Evolutionary conservation across 2,329 filamentous ascomycete species (phyloP).

Genomic region (Talaromyces funiculosus): DNA sequence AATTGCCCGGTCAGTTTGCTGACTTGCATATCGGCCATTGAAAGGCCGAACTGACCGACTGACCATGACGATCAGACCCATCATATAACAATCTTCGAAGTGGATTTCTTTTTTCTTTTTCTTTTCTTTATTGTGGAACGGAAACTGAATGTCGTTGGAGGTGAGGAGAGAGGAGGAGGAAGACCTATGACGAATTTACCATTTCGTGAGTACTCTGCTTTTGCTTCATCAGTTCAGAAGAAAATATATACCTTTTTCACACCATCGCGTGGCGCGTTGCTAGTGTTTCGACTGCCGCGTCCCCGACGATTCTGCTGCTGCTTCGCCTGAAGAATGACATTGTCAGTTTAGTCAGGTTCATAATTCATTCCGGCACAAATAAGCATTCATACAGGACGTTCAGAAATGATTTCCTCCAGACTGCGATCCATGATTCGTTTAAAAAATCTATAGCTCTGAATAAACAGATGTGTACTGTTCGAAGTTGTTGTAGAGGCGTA

Average conservation of each 20-base stretch:
- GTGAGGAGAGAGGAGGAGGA: constrained; percentile 36
- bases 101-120: not conserved
- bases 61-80: not conserved
- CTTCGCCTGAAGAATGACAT: not conserved
- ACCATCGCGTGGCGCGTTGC: constrained; percentile 66
- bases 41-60: not conserved
- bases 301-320: constrained; percentile 29
- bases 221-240: not conserved
- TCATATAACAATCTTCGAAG: constrained; percentile 1
- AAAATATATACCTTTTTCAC: constrained; percentile 69
- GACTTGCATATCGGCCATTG: constrained; percentile 5
- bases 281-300: constrained; percentile 36
- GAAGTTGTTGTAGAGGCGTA: not conserved
- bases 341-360: constrained; percentile 20
- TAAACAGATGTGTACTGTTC: not conserved
- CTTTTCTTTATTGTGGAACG: not conserved
- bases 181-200: constrained; percentile 30
- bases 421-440: constrained; percentile 53
- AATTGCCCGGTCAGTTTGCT: not conserved
- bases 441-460: not conserved
- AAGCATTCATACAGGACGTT: constrained; percentile 48
- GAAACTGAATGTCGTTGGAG: not conserved
- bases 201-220: not conserved
- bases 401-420: constrained; percentile 59
- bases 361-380: not conserved